These are phyloP conservation scores for Talaromyces sp. DNA, from an alignment of 2,329 filamentous ascomycete species.

Conservation along the genomic window DNA sequence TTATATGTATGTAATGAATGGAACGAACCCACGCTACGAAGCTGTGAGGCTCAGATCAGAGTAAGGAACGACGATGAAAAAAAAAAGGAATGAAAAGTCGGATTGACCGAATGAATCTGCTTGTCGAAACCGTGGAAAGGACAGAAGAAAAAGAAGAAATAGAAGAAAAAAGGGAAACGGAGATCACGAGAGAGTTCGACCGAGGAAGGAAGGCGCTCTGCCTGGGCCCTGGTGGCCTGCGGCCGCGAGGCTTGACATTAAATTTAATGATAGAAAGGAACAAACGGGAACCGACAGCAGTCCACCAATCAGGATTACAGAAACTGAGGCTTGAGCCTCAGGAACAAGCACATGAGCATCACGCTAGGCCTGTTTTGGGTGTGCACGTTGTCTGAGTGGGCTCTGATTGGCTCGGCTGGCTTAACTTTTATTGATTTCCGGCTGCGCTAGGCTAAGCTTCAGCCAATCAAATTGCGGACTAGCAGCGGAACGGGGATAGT, in stretches of 20 bases:
- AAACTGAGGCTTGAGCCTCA: neutral
- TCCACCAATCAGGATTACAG: neutral
- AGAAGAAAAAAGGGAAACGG: neutral
- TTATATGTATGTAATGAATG: neutral
- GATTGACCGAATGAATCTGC: neutral
- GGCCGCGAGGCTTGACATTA: neutral
- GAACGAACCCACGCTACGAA: neutral
- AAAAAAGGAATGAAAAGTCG: neutral
- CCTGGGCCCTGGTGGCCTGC: neutral
- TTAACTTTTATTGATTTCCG: neutral
- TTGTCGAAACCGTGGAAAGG: neutral
- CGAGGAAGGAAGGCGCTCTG: neutral
- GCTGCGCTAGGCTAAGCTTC: neutral
- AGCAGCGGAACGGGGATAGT: neutral
- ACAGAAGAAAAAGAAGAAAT: neutral
- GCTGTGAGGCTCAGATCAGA: neutral
- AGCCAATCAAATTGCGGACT: neutral
- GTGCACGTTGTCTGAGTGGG: accelerated
- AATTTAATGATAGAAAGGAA: neutral
- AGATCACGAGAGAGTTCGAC: neutral
- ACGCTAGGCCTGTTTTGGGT: neutral
- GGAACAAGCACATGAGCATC: neutral
- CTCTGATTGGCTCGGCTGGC: neutral
- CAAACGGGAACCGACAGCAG: neutral
- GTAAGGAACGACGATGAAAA: neutral